These are phyloP conservation scores for Bryum argenteum DNA, from an alignment of 225 moss, liverwort and hornwort species.

Conservation along the genomic window DNA sequence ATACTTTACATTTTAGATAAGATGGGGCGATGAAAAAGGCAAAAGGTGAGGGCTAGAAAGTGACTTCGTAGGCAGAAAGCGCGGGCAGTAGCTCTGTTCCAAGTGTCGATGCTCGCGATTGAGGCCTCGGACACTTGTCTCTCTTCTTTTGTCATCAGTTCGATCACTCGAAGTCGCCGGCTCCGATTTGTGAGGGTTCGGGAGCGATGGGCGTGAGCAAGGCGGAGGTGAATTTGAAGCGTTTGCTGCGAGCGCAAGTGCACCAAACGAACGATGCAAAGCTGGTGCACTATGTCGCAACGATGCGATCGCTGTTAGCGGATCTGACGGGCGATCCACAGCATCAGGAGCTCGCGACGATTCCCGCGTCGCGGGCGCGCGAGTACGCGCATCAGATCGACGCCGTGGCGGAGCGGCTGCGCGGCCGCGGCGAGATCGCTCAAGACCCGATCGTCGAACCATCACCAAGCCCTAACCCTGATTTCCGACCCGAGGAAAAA, in stretches of 20 bases:
- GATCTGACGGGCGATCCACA: conserved; percentile 72
- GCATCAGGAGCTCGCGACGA: conserved; percentile 59
- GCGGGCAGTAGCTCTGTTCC: not conserved
- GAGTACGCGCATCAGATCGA: conserved; percentile 80
- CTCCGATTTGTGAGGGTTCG: not conserved
- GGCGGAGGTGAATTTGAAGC: conserved; percentile 67
- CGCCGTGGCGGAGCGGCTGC: conserved; percentile 66
- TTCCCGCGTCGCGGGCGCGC: conserved; percentile 61
- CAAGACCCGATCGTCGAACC: not conserved
- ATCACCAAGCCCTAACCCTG: not conserved
- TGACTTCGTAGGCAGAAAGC: not conserved
- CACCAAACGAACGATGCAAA: conserved; percentile 74
- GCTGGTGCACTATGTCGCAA: conserved; percentile 80
- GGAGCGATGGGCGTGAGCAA: conserved; percentile 58
- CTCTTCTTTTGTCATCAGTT: not conserved
- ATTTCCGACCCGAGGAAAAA: not conserved
- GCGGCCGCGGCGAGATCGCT: conserved; percentile 21
- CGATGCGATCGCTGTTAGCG: conserved; percentile 75
- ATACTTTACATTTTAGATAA: not conserved
- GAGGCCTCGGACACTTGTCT: not conserved
- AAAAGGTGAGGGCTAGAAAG: not conserved
- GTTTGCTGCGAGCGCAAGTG: conserved; percentile 62
- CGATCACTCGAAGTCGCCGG: not conserved
- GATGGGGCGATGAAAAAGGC: not conserved
- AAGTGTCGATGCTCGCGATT: not conserved